Base-by-base conservation (phyloP, 2,329 filamentous ascomycete genomes). In the Zymoseptoria crescenta region DNA sequence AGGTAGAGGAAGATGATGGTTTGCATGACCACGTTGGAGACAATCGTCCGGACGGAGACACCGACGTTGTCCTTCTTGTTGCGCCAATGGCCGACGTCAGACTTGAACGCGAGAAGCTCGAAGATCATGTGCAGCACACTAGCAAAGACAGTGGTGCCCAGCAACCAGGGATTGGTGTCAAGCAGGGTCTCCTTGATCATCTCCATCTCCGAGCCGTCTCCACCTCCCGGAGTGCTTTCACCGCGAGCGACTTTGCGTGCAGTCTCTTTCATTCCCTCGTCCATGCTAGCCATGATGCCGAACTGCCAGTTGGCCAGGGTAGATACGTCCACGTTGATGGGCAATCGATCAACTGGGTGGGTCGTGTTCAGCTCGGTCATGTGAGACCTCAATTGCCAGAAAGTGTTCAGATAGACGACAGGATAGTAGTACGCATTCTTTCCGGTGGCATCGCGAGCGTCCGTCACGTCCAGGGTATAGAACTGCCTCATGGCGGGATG, bases 51-150 rank as follows among this genome's bases (percentile, higher is more conserved):
- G 61, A 99, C 88, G 1, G 92, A 96, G 52, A 96, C 96, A 64
- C 94, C 94, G 28, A 99, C 89, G 60, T 96, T 94, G 78, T 97
- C 95, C 81, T 99, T 99, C 87, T 99, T 99, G 80, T 97, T 96
- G 72, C 92, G 90, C 85, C 94, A 99, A 76, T 99, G 94, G 54
- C 91, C 81, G 73, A 99, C 96, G 73, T 99, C 94, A 72, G 88
- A 96, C 70, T 96, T 96, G 79, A 99, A 99, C 1, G 94, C 94
- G 35, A 99, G 83, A 70, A 89, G 92, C 76, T 99, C 94, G 64
- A 99, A 93, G 67, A 99, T 80, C 82, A 96, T 91, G 77, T 99
- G 94, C 48, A 94, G 81, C 59, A 99, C 82, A 64, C 86, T 92
- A 67, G 96, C 94, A 8, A 95, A 74, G 27, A 85, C 85, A 0